A percentile compares a stretch with the other conserved stretches of the same genome.
Evolutionary conservation across 2,329 filamentous ascomycete species (phyloP).

Genomic region (Ophiostoma tasmaniense): DNA sequence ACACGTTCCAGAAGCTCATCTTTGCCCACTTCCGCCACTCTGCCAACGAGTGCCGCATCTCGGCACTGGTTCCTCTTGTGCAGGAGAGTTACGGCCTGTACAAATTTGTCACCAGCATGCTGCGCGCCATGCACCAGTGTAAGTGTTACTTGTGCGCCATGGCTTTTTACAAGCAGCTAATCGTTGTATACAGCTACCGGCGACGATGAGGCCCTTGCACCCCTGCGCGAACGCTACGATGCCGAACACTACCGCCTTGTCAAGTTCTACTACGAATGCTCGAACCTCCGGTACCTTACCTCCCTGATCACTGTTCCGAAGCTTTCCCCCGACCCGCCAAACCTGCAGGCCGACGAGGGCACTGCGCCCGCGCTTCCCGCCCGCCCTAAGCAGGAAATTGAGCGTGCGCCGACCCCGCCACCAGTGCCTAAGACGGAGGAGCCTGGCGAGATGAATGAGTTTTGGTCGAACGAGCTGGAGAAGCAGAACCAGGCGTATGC

Average conservation of each 20-base stretch:
- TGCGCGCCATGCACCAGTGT: slow-evolving; percentile 95
- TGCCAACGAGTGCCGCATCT: slow-evolving; percentile 91
- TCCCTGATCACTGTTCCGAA: slow-evolving; percentile 95
- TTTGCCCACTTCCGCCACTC: slow-evolving; percentile 92
- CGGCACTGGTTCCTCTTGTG: slow-evolving; percentile 82
- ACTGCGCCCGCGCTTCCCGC: slow-evolving; percentile 73
- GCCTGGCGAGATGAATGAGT: slow-evolving; percentile 91
- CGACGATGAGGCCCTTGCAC: slow-evolving; percentile 85
- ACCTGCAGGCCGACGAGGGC: slow-evolving; percentile 76
- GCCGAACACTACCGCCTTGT: slow-evolving; percentile 94
- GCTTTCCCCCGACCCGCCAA: slow-evolving; percentile 87
- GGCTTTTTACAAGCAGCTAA: slow-evolving; percentile 19
- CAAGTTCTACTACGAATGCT: slow-evolving; percentile 99
- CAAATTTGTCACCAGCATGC: slow-evolving; percentile 99
- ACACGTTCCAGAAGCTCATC: slow-evolving; percentile 95
- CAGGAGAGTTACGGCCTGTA: slow-evolving; percentile 99
- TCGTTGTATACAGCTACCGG: slow-evolving; percentile 56
- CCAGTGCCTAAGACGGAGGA: slow-evolving; percentile 65
- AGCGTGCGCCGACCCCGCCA: slow-evolving; percentile 60
- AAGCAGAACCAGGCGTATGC: slow-evolving; percentile 92
- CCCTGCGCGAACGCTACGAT: slow-evolving; percentile 80
- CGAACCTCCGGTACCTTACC: slow-evolving; percentile 91
- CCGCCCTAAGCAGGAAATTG: slow-evolving; percentile 68
- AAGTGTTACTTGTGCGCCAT: slow-evolving; percentile 29
- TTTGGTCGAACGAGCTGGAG: slow-evolving; percentile 91